Conservation (phyloP, 345 rosid genomes). For the Psidium friedrichsthalianum region DNA sequence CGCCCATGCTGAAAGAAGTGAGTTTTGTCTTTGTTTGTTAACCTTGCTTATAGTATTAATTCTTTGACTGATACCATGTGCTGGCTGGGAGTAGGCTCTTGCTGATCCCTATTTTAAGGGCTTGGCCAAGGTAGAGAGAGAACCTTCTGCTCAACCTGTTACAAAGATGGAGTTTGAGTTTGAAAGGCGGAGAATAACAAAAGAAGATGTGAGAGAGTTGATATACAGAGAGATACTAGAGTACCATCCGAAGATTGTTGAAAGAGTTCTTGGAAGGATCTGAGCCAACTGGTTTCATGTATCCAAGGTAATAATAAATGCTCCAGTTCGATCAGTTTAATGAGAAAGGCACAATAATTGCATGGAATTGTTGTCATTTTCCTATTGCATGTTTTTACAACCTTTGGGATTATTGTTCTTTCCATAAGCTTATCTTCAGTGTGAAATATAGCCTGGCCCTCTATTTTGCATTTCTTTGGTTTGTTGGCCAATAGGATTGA, state of each 20-base stretch:
- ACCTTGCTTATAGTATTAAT: not conserved
- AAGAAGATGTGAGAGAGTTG: slow-evolving; percentile 91
- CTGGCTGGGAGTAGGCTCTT: slow-evolving; percentile 51
- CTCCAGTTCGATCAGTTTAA: not conserved
- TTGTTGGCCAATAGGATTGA: not conserved
- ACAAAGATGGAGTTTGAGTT: slow-evolving; percentile 95
- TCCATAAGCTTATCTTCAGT: not conserved
- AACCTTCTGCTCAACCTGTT: slow-evolving; percentile 93
- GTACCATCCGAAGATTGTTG: slow-evolving; percentile 94
- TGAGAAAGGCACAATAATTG: not conserved
- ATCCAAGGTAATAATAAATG: slow-evolving; percentile 58
- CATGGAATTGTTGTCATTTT: not conserved
- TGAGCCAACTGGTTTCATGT: slow-evolving; percentile 89
- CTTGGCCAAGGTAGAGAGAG: slow-evolving; percentile 90
- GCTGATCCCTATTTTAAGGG: slow-evolving; percentile 93
- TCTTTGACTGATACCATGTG: slow-evolving; percentile 1
- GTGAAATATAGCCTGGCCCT: not conserved
- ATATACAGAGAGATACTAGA: slow-evolving; percentile 88
- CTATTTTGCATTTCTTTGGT: not conserved
- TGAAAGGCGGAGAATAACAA: slow-evolving; percentile 89
- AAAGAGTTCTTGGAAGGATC: slow-evolving; percentile 82
- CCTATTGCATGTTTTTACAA: not conserved
- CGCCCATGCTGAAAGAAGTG: slow-evolving; percentile 96
- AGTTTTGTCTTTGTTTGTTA: not conserved
- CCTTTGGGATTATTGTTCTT: not conserved